Conservation (phyloP, 371 early-diverging fungal species). For the Umbelopsis sp. region DNA sequence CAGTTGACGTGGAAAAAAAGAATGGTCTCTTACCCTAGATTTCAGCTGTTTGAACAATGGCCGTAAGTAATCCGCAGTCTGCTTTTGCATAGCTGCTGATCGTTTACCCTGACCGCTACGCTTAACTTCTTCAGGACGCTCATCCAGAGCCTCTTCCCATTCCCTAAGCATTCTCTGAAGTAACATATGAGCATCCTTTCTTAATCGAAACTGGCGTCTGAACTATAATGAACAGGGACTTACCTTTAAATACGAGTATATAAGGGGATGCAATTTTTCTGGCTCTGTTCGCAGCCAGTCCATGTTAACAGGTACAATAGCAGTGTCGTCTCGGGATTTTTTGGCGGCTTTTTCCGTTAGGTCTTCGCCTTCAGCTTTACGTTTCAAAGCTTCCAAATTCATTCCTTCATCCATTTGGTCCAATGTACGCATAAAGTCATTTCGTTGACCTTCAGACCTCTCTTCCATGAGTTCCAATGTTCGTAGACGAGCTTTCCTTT, state of each 20-base stretch:
- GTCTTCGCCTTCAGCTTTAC: slow-evolving; percentile 50
- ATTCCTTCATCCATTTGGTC: slow-evolving; percentile 87
- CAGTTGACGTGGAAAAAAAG: too few relatives aligned
- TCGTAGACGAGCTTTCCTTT: slow-evolving; percentile 84
- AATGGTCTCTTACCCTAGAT: slow-evolving; percentile 48
- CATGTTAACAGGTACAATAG: slow-evolving; percentile 41
- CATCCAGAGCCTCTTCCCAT: slow-evolving; percentile 86
- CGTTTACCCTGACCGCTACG: slow-evolving; percentile 77
- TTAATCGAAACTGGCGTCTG: neutral
- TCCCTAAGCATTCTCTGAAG: slow-evolving; percentile 75
- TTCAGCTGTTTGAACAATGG: slow-evolving; percentile 90
- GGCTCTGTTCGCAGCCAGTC: slow-evolving; percentile 75
- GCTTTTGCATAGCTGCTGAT: slow-evolving; percentile 80
- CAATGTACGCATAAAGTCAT: slow-evolving; percentile 85
- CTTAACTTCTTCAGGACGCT: slow-evolving; percentile 77
- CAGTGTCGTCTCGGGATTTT: slow-evolving; percentile 42
- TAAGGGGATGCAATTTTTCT: slow-evolving; percentile 72
- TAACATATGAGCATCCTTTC: neutral
- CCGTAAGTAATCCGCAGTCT: slow-evolving; percentile 86
- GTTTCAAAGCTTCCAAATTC: slow-evolving; percentile 73
- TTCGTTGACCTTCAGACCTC: slow-evolving; percentile 83
- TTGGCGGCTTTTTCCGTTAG: slow-evolving; percentile 45
- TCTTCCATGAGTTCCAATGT: slow-evolving; percentile 87
- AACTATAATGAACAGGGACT: slow-evolving; percentile 22
- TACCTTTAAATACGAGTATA: slow-evolving; percentile 82